phyloP scores from a whole-genome alignment of 345 rosid species.

The Populus ilicifolia region DNA sequence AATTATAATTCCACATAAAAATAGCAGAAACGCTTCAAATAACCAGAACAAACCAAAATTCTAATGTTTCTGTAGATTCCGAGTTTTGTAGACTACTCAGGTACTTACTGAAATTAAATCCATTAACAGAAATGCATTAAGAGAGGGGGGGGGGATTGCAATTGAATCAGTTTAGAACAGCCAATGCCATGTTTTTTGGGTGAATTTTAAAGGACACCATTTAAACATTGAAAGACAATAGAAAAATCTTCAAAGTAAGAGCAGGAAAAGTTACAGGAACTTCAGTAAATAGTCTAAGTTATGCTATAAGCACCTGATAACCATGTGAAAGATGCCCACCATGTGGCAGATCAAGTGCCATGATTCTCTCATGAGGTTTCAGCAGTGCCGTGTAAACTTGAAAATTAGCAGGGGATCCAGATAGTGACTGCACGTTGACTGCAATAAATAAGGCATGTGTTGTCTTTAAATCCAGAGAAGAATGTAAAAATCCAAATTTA shows the following conservation, averaged over 20 bases:
- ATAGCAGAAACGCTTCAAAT: neutral
- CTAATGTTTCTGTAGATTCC: neutral
- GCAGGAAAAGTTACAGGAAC: neutral
- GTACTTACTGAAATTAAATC: too few relatives aligned
- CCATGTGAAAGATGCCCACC: constrained; percentile 99
- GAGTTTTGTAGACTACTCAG: neutral
- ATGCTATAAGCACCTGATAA: constrained; percentile 62
- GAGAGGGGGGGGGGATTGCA: neutral
- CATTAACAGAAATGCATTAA: neutral
- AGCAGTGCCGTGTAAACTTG: constrained; percentile 86
- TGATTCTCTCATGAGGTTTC: constrained; percentile 94
- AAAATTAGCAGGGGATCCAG: constrained; percentile 96
- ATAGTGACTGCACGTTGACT: constrained; percentile 93
- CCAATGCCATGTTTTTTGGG: neutral
- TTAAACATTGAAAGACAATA: neutral
- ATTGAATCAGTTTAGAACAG: neutral
- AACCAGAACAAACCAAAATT: neutral
- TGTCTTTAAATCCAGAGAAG: constrained; percentile 4
- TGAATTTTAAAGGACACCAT: neutral
- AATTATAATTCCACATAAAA: neutral
- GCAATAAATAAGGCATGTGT: constrained; percentile 30
- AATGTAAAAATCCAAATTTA: neutral
- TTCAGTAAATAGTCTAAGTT: neutral
- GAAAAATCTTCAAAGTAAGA: neutral
- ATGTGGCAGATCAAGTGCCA: constrained; percentile 98